Conservation (phyloP, 345 rosid genomes). For the Psidium guajava region DNA sequence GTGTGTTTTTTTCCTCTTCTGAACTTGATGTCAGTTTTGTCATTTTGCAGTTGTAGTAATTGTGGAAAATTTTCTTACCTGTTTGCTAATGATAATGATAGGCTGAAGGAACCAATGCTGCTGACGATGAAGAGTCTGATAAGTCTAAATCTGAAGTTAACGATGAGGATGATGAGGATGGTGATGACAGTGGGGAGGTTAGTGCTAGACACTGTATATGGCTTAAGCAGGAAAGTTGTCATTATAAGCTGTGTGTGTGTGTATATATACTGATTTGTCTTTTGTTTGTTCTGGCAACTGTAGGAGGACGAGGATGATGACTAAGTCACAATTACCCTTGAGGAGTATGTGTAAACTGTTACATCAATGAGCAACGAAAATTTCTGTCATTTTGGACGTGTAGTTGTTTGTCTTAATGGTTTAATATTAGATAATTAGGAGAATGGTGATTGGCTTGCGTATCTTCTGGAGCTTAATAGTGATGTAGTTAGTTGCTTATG, state of each 20-base stretch:
- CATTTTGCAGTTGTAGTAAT: not conserved
- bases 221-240: not conserved
- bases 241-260: not conserved
- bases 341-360: not conserved
- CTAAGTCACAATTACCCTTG: not conserved
- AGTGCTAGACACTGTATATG: not conserved
- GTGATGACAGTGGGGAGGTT: conserved; percentile 54
- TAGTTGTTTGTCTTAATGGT: conserved; percentile 2
- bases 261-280: not conserved
- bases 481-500: conserved; percentile 19
- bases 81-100: not conserved
- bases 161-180: conserved; percentile 37
- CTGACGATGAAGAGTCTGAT: conserved; percentile 65
- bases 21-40: not conserved
- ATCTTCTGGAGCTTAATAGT: conserved; percentile 6
- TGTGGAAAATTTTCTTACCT: not conserved
- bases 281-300: not conserved
- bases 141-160: conserved; percentile 77
- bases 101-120: conserved; percentile 40
- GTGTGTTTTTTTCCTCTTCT: not conserved
- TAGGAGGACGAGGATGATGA: conserved; percentile 60
- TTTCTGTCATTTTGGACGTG: not conserved
- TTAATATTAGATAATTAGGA: conserved; percentile 7
- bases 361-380: not conserved
- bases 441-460: conserved; percentile 3